Evolutionary conservation across 2,329 filamentous ascomycete species (phyloP), one percentile per base, ranked within the genome.

Genomic region (Alternaria ventricosa): DNA sequence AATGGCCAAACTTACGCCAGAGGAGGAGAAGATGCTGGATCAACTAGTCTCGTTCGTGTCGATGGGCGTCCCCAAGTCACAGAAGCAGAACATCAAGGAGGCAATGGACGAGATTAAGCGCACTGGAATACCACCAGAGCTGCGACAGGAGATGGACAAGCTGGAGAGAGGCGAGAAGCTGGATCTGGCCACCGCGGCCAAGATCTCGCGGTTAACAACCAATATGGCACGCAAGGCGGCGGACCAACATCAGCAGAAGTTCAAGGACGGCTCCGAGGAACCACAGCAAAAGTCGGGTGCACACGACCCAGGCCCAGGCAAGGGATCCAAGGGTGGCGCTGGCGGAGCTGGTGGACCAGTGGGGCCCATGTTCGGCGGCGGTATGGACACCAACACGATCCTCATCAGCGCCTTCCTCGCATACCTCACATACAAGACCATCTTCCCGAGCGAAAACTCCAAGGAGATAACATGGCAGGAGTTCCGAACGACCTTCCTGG

Each of bases 381-480:
- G 75, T 57, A 84, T 84, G 70, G 88, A 90, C 75, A 81, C 84
- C 41, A 83, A 83, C 61, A 87, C 85, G 22, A 82, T 87, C 66
- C 70, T 90, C 30, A 82, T 90, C 50, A 85, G 86, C 28, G 81
- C 86, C 18, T 85, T 92, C 70, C 80, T 90, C 33, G 82, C 87
- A 11, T 92, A 89, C 75, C 83, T 91, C 59, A 77, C 89, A 51
- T 79, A 76, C 79, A 84, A 86, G 60, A 84, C 87, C 67, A 82
- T 95, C 60, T 86, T 93, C 62, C 90, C 90, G 4, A 86, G 87
- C 20, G 89, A 92, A 67, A 86, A 85, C 66, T 85, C 83, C 59
- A 85, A 89, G 75, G 95, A 99, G 78, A 97, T 99, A 63, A 98
- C 96, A 59, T 99, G 94, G 93, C 94, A 99, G 82, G 96, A 99